Percentiles rank a stretch among this genome's conserved stretches.
phyloP scores from a whole-genome alignment of 805 yeast genomes.

The Myxozyma vanderwaltii region DNA sequence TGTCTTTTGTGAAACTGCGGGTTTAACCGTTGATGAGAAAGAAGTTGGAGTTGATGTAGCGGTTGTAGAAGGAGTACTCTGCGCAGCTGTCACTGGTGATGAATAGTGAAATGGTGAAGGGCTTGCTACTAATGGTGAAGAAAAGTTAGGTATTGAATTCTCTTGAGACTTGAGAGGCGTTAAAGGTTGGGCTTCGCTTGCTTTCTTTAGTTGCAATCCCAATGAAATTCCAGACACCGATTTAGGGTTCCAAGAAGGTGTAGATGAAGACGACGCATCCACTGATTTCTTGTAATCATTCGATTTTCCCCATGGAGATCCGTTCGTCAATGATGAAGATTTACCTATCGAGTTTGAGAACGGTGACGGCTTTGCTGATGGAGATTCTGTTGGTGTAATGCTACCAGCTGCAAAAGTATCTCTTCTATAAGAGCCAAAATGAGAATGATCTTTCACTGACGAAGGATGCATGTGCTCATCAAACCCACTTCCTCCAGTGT shows the following conservation, averaged over 20 bases:
- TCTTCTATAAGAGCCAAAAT: neutral
- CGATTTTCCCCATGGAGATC: neutral
- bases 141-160: neutral
- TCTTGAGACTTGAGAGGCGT: neutral
- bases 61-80: neutral
- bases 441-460: conserved; percentile 3
- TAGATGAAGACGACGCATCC: neutral
- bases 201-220: conserved; percentile 16
- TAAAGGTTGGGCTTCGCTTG: neutral
- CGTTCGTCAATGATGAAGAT: neutral
- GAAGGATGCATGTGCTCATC: conserved; percentile 9
- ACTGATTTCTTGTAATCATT: neutral
- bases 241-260: neutral
- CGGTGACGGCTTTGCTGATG: neutral
- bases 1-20: conserved; percentile 56
- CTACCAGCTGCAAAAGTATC: conserved; percentile 3
- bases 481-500: conserved; percentile 16
- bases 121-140: too few species aligned
- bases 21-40: neutral
- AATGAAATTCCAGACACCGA: conserved; percentile 25
- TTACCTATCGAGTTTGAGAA: neutral
- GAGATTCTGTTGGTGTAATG: conserved; percentile 8
- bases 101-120: neutral
- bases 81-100: neutral
- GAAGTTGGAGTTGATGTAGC: neutral